Percentiles rank a stretch among this genome's conserved stretches.
phyloP scores from a whole-genome alignment of 768 basidiomycete genomes.

The Gloeophyllum trabeum region DNA sequence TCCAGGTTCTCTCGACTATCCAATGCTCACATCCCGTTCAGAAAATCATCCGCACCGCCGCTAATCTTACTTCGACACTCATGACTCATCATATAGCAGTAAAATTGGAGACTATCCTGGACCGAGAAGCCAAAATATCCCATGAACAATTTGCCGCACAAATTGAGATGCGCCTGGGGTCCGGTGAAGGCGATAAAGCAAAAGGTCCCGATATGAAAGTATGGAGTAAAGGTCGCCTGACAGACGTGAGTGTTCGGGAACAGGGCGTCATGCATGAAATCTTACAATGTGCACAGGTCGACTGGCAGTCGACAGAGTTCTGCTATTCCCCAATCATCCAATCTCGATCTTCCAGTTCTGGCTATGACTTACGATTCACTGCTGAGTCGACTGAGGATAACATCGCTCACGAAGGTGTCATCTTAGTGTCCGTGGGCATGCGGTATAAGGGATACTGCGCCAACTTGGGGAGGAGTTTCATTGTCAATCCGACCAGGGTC shows the following conservation, averaged over 20 bases:
- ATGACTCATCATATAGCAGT: conserved; percentile 78
- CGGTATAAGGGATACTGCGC: conserved; percentile 90
- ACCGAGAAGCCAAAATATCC: conserved; percentile 82
- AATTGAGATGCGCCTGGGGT: conserved; percentile 83
- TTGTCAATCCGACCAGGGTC: conserved; percentile 88
- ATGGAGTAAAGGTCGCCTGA: conserved; percentile 71
- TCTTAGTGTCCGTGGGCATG: conserved; percentile 79
- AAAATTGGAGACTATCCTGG: conserved; percentile 84
- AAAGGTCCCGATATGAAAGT: conserved; percentile 90
- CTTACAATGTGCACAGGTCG: conserved; percentile 39
- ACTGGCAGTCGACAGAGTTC: conserved; percentile 87
- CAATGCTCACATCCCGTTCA: conserved; percentile 19
- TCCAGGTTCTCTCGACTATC: not conserved
- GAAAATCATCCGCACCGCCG: conserved; percentile 71
- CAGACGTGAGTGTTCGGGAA: conserved; percentile 43
- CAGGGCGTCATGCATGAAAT: not conserved
- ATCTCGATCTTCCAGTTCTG: conserved; percentile 70
- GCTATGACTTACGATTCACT: conserved; percentile 82
- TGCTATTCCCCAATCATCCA: conserved; percentile 95
- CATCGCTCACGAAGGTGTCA: conserved; percentile 81
- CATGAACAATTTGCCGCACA: conserved; percentile 80
- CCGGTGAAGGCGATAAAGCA: conserved; percentile 62
- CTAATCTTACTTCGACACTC: conserved; percentile 74
- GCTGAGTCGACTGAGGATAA: conserved; percentile 78
- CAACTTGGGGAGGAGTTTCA: conserved; percentile 88